Evolutionary conservation across 148 eudicot species (phyloP).

Genomic region (Mesembryanthemum crystallinum): DNA sequence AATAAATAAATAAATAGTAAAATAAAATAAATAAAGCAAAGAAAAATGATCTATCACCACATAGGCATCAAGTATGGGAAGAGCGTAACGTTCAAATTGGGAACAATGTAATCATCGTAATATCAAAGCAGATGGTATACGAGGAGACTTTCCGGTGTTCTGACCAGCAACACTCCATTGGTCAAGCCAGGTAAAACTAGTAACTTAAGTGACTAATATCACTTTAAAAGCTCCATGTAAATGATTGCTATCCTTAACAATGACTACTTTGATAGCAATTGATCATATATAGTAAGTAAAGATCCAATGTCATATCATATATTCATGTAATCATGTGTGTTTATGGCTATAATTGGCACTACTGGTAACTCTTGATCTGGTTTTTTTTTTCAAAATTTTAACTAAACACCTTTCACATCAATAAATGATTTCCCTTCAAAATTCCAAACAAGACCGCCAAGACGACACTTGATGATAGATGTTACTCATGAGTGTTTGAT

Average conservation of each 20-base stretch:
- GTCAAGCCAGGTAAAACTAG: conserved; percentile 15
- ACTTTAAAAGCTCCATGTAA: neutral
- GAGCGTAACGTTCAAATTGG: conserved; percentile 7
- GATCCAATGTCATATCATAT: conserved; percentile 7
- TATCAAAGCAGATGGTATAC: conserved; percentile 5
- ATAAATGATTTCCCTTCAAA: conserved; percentile 9
- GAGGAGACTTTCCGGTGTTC: neutral
- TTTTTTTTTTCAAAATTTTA: neutral
- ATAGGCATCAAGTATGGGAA: conserved; percentile 10
- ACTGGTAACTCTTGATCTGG: neutral
- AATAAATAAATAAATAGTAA: neutral
- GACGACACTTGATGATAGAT: conserved; percentile 17
- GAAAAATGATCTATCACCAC: neutral
- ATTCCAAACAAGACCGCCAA: conserved; percentile 14
- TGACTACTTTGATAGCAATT: neutral
- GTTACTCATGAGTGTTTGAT: conserved; percentile 16
- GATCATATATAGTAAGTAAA: conserved; percentile 5
- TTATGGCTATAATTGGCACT: conserved; percentile 5
- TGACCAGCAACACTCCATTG: neutral
- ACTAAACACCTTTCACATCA: conserved; percentile 15
- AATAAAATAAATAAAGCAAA: neutral
- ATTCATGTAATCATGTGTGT: neutral
- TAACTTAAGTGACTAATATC: neutral
- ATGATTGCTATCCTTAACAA: conserved; percentile 1
- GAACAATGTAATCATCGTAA: neutral